Evolutionary conservation across 306 rosid genomes (phyloP), one percentile per base, ranked within the genome.

Genomic region (Oxytropis ochrocephala): DNA sequence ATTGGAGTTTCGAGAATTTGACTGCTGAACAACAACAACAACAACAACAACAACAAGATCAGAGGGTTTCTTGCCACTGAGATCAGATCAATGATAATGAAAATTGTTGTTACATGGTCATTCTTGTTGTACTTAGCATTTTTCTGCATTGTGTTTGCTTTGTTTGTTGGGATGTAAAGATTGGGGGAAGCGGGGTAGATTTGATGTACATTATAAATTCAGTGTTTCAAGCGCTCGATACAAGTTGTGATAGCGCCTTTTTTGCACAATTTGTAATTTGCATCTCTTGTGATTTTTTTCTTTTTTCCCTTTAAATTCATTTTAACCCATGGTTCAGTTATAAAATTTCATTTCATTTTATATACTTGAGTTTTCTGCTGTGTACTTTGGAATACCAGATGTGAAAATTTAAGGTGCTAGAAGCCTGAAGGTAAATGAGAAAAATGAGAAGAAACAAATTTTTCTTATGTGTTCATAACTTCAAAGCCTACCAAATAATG

Each of bases 1-100:
- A 94, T 47, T 94, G 99, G 99, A 91, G 88, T 82, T 82, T 87
- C 51, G 96, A 90, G 80, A 68, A 91, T 67, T 62, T 88, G 60
- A 18, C 59, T 58, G 75, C 64, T 63, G 75, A 72, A 8, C 55
- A 57, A 2, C 19, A 43, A 50, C n/a, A n/a, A n/a, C n/a, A n/a
- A n/a, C n/a, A n/a, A n/a, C n/a, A n/a, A n/a, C n/a, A 72, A 8
- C 55, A 57, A 2, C 19, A 43, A 50, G 81, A 76, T 17, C 79
- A 61, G 58, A 74, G 75, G 8, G 44, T 77, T 11, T 46, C 64
- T 33, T 74, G 63, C 68, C 64, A 12, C 17, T 70, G 51, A 73
- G 17, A 56, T 48, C 12, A 49, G 52, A 64, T 69, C 11, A n/a
- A 12, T 70, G 44, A 6, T 2, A 21, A 35, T 35, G 13, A 51